Conservation (phyloP, 2,329 filamentous ascomycete species). For the Claviceps lovelessii region DNA sequence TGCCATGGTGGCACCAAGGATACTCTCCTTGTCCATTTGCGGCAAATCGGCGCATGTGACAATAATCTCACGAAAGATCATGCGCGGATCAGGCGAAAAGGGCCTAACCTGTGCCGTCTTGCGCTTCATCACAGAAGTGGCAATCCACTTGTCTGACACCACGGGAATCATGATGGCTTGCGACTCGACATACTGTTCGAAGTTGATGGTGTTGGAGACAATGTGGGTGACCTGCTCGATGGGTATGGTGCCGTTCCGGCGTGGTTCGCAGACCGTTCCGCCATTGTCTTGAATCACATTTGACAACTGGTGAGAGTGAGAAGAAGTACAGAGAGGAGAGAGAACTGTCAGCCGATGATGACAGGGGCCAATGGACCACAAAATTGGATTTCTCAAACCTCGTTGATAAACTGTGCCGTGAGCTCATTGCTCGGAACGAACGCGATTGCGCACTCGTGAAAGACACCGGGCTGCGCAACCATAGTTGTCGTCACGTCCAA, state of each 20-base stretch:
- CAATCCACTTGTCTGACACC: conserved; percentile 70
- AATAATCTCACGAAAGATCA: conserved; percentile 77
- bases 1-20: conserved; percentile 75
- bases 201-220: conserved; percentile 67
- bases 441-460: conserved; percentile 29
- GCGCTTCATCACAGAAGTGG: conserved; percentile 50
- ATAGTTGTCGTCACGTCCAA: conserved; percentile 10
- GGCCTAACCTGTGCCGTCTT: conserved; percentile 67
- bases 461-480: conserved; percentile 19
- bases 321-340: neutral
- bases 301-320: conserved; percentile 21
- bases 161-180: conserved; percentile 70
- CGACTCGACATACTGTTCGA: conserved; percentile 68
- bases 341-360: conserved; percentile 1
- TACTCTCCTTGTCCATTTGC: conserved; percentile 75
- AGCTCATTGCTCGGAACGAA: conserved; percentile 31
- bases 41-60: conserved; percentile 77
- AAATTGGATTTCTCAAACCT: conserved; percentile 16
- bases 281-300: conserved; percentile 33
- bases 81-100: conserved; percentile 77
- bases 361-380: no score
- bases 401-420: conserved; percentile 25
- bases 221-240: conserved; percentile 40
- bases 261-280: conserved; percentile 32
- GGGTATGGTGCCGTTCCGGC: conserved; percentile 32